A percentile compares a stretch with the other conserved stretches of the same genome.
These are phyloP conservation scores for Vigna trinervia DNA, from an alignment of 306 rosid species.

Conservation along the genomic window DNA sequence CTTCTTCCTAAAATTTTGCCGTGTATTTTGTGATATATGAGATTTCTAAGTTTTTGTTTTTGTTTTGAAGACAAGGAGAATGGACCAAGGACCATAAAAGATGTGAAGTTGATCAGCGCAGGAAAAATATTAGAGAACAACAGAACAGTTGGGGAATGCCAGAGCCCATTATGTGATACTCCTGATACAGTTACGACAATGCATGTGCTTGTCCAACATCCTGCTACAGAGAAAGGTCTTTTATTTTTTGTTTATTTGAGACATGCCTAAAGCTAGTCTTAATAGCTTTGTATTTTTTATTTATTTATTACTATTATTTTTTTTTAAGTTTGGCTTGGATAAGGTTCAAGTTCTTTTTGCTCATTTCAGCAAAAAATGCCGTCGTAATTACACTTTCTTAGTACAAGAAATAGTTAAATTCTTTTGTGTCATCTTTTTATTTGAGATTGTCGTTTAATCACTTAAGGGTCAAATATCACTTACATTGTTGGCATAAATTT, in stretches of 20 bases:
- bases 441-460: not conserved
- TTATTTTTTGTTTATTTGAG: slow-evolving; percentile 21
- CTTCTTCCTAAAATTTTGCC: not conserved
- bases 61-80: slow-evolving; percentile 78
- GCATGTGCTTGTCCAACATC: slow-evolving; percentile 91
- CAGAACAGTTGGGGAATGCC: slow-evolving; percentile 89
- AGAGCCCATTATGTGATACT: slow-evolving; percentile 77
- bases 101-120: slow-evolving; percentile 87
- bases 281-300: not conserved
- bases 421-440: not conserved
- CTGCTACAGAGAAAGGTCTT: slow-evolving; percentile 78
- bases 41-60: slow-evolving; percentile 31
- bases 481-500: not conserved
- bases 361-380: not conserved
- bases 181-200: slow-evolving; percentile 90
- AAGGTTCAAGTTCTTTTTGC: not conserved
- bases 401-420: slow-evolving; percentile 4
- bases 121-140: slow-evolving; percentile 89
- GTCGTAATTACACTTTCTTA: not conserved
- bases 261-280: slow-evolving; percentile 12
- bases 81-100: slow-evolving; percentile 89
- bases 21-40: slow-evolving; percentile 22
- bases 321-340: not conserved
- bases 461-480: not conserved
- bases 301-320: not conserved